phyloP scores from a whole-genome alignment of 305 asterid species.

The Fraxinus latifolia region DNA sequence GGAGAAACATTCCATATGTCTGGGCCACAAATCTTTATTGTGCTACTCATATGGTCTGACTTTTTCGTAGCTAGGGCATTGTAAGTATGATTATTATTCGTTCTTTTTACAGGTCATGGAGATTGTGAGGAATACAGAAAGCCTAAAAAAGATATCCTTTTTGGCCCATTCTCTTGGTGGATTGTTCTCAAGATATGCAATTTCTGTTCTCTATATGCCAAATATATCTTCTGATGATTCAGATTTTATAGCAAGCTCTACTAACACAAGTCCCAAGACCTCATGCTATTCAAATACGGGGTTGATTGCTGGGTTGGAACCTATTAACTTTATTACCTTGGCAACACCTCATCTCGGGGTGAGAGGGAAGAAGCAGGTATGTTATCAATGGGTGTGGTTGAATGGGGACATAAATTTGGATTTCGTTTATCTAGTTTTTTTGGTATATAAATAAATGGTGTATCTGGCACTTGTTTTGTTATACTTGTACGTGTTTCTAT shows the following conservation, averaged over 20 bases:
- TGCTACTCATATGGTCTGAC: slow-evolving; percentile 1
- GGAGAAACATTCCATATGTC: slow-evolving; percentile 8
- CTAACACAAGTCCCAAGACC: slow-evolving; percentile 26
- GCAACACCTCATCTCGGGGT: slow-evolving; percentile 99
- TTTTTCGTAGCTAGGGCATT: not conserved
- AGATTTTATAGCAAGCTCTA: slow-evolving; percentile 31
- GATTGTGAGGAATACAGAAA: slow-evolving; percentile 62
- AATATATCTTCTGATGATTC: slow-evolving; percentile 24
- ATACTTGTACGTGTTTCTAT: not conserved
- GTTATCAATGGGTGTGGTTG: slow-evolving; percentile 19
- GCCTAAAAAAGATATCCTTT: slow-evolving; percentile 77
- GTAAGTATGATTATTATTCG: not conserved
- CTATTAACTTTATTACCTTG: slow-evolving; percentile 76
- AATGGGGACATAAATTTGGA: slow-evolving; percentile 6
- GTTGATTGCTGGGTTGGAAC: slow-evolving; percentile 86
- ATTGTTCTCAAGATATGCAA: slow-evolving; percentile 87
- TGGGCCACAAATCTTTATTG: slow-evolving; percentile 3
- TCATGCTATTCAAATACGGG: slow-evolving; percentile 39
- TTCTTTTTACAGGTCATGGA: slow-evolving; percentile 53
- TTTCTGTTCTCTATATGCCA: slow-evolving; percentile 59
- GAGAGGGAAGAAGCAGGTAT: slow-evolving; percentile 94
- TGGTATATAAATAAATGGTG: slow-evolving; percentile 1
- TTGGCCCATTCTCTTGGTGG: slow-evolving; percentile 99
- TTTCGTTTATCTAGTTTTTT: not conserved
- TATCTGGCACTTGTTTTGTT: not conserved